These are phyloP conservation scores for Aspergillus clavatus DNA, from an alignment of 2,329 filamentous ascomycete species.

Conservation along the genomic window DNA sequence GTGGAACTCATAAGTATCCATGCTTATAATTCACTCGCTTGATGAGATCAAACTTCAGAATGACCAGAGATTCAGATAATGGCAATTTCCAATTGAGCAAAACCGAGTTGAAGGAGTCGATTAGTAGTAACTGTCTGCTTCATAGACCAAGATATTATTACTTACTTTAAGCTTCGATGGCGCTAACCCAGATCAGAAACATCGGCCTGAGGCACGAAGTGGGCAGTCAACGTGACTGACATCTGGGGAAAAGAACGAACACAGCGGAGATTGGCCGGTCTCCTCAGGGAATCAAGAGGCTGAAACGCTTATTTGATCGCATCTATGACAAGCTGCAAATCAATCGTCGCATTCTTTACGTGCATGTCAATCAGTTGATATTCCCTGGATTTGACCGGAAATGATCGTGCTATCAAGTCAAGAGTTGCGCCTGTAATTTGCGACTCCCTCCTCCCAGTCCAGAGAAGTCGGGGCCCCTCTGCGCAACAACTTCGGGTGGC, in stretches of 20 bases:
- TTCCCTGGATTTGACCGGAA: background rate
- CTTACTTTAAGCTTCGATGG: no score
- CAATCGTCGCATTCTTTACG: background rate
- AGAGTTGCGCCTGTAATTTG: background rate
- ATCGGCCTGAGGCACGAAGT: slow-evolving; percentile 12
- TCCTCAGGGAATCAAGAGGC: background rate
- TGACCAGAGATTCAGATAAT: no score
- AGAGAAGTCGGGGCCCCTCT: background rate
- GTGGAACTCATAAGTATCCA: no score
- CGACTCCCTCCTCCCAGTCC: background rate
- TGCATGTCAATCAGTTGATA: background rate
- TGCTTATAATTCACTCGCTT: no score
- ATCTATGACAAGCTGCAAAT: background rate
- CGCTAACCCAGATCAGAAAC: slow-evolving; percentile 4
- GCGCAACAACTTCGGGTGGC: background rate
- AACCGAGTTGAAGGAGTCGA: no score
- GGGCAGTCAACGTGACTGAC: slow-evolving; percentile 15
- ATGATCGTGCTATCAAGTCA: background rate
- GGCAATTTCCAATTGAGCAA: no score
- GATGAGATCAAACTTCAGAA: no score
- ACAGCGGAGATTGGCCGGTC: background rate
- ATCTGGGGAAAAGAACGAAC: slow-evolving; percentile 14
- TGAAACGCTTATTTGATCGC: background rate
- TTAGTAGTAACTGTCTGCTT: no score
- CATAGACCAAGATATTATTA: no score